phyloP scores from a whole-genome alignment of 352 stramenopile species.

The Phytophthora sp. region DNA sequence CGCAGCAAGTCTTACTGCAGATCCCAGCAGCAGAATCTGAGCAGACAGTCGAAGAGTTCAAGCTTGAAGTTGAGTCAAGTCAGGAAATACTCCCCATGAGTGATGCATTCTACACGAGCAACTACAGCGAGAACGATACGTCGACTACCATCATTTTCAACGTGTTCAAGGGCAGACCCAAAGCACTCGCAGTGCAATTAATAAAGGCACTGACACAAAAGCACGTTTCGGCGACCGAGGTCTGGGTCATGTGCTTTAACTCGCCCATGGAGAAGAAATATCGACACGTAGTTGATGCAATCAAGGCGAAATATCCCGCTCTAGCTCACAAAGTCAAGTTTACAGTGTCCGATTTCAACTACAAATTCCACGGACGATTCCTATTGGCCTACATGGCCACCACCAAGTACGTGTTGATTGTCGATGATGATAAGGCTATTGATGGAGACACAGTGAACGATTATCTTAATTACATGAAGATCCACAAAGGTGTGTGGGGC shows the following conservation, averaged over 20 bases:
- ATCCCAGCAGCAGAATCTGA: conserved; percentile 19
- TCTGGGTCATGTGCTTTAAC: conserved; percentile 77
- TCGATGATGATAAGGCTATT: conserved; percentile 60
- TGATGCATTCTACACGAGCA: conserved; percentile 54
- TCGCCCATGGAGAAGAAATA: conserved; percentile 53
- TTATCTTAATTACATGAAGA: conserved; percentile 51
- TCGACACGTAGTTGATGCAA: conserved; percentile 39
- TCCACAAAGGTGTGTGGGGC: conserved; percentile 51
- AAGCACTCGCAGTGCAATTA: conserved; percentile 55
- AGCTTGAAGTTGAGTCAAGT: conserved; percentile 29
- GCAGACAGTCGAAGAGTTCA: conserved; percentile 5
- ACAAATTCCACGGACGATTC: conserved; percentile 63
- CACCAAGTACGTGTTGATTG: conserved; percentile 59
- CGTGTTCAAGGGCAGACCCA: conserved; percentile 59
- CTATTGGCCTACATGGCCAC: conserved; percentile 59
- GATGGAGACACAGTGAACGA: conserved; percentile 48
- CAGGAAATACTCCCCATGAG: conserved; percentile 44
- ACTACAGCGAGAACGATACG: conserved; percentile 40
- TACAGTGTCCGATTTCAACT: conserved; percentile 55
- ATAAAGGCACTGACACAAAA: conserved; percentile 43
- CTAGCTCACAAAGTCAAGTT: conserved; percentile 43
- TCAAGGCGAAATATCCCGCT: conserved; percentile 33
- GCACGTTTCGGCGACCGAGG: conserved; percentile 41
- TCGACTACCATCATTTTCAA: conserved; percentile 83
- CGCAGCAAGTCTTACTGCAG: conserved; percentile 33